Evolutionary conservation across 441 rosid species (phyloP), one percentile per base, ranked within the genome.

Genomic region (Euphorbia celastroides): DNA sequence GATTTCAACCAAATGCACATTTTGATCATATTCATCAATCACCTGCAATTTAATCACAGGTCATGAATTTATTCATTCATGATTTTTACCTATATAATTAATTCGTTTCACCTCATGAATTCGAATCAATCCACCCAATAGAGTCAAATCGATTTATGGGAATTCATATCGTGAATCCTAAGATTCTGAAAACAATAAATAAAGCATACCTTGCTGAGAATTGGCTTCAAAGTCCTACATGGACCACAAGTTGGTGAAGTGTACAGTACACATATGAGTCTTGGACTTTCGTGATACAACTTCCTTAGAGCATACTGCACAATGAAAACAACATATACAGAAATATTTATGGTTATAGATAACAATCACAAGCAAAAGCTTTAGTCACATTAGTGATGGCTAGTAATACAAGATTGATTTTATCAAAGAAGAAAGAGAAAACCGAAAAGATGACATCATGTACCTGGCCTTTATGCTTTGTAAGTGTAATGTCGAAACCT

Each of bases 241-340:
- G 97, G 99, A 74, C 99, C 99, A 70, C 99, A 94, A 34, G 97
- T 89, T 71, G 96, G 97, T 61, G 97, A 54, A 20, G 99, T 94
- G 73, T 91, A 89, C 22, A 94, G 79, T 52, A 94, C 97, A 69
- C 88, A 84, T 64, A 91, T 66, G 75, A 91, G 92, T 79, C 99
- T 83, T 25, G 92, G 90, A 77, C 99, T 94, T 81, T 86, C 97
- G 74, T 91, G 99, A 78, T 94, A 94, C 80, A 94, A 69, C 66
- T 94, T 94, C 64, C 99, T 86, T 42, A 94, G 79, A 70, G 97
- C 88, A 84, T 93, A 93, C 97, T 93, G 84, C 66, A 51, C 56
- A 48, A 59, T 25, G 28, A 48, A 59, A 57, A 74, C 69, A 41
- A 76, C 30, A 66, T 25, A 60, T 16, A 46, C 22, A 48, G 51